Evolutionary conservation across 2,329 filamentous ascomycete species (phyloP).

Genomic region (Alternaria panax): DNA sequence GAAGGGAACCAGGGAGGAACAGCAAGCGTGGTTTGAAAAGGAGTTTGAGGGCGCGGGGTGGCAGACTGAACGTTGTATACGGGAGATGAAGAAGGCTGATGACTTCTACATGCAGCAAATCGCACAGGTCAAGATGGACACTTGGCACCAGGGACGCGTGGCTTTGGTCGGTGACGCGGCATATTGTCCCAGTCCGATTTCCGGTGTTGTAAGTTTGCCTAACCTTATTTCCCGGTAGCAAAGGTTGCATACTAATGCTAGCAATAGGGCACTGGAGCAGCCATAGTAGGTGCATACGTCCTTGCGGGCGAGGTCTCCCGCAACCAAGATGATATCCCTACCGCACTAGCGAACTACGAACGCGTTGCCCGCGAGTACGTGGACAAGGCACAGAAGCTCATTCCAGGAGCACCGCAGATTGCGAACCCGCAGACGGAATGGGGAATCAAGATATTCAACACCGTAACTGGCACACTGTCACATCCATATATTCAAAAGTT

Average conservation of each 20-base stretch:
- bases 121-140: constrained; percentile 49
- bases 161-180: constrained; percentile 52
- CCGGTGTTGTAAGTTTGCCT: constrained; percentile 29
- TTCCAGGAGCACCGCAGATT: constrained; percentile 35
- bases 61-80: constrained; percentile 46
- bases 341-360: constrained; percentile 36
- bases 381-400: constrained; percentile 31
- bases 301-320: constrained; percentile 48
- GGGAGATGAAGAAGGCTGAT: constrained; percentile 49
- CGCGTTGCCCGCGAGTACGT: constrained; percentile 29
- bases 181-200: constrained; percentile 47
- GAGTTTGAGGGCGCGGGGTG: constrained; percentile 51
- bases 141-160: constrained; percentile 46
- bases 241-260: constrained; percentile 8
- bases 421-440: constrained; percentile 35
- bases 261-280: constrained; percentile 37
- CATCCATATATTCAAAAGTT: constrained; percentile 17
- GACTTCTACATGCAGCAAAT: constrained; percentile 57
- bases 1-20: constrained; percentile 23
- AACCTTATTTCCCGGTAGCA: too few relatives aligned
- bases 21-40: constrained; percentile 33
- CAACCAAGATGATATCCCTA: constrained; percentile 26
- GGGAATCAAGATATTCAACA: constrained; percentile 31
- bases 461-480: constrained; percentile 24
- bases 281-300: constrained; percentile 51